Evolutionary conservation across 2,329 filamentous ascomycete genomes (phyloP).

Genomic region (Paecilomyces dactylethromorphus): DNA sequence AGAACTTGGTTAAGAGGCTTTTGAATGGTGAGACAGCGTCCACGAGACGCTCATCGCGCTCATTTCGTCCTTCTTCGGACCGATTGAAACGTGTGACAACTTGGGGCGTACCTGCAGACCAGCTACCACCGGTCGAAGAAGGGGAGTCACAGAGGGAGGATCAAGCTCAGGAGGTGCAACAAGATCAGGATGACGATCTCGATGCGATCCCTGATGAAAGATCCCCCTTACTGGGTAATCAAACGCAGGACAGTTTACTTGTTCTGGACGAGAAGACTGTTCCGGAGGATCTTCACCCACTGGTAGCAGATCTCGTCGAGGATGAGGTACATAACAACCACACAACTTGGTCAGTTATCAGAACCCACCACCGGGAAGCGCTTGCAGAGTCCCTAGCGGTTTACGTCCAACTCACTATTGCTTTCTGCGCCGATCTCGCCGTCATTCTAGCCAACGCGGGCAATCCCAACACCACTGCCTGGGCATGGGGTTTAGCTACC

Average conservation of each 20-base stretch:
- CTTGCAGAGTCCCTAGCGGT: slow-evolving; percentile 49
- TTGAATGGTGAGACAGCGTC: slow-evolving; percentile 19
- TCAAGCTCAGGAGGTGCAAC: slow-evolving; percentile 2
- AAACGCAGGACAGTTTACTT: background rate
- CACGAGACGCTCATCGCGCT: slow-evolving; percentile 7
- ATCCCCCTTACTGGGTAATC: background rate
- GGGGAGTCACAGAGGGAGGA: slow-evolving; percentile 10
- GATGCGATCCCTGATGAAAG: background rate
- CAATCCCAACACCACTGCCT: slow-evolving; percentile 39
- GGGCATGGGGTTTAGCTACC: slow-evolving; percentile 49
- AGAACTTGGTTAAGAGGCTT: slow-evolving; percentile 31
- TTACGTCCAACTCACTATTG: slow-evolving; percentile 36
- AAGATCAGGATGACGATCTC: slow-evolving; percentile 11
- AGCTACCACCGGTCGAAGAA: slow-evolving; percentile 18
- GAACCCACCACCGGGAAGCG: slow-evolving; percentile 47
- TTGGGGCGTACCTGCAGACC: slow-evolving; percentile 9
- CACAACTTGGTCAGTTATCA: slow-evolving; percentile 44
- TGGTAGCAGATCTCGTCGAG: slow-evolving; percentile 36
- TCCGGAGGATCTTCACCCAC: slow-evolving; percentile 38
- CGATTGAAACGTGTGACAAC: slow-evolving; percentile 14
- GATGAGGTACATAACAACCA: slow-evolving; percentile 46
- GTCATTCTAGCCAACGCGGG: slow-evolving; percentile 34
- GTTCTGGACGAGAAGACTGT: slow-evolving; percentile 25
- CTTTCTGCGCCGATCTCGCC: slow-evolving; percentile 45
- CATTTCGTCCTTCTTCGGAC: slow-evolving; percentile 17